phyloP scores from a whole-genome alignment of 495 filamentous ascomycete genomes.

The Hypomontagnella monticulosa region DNA sequence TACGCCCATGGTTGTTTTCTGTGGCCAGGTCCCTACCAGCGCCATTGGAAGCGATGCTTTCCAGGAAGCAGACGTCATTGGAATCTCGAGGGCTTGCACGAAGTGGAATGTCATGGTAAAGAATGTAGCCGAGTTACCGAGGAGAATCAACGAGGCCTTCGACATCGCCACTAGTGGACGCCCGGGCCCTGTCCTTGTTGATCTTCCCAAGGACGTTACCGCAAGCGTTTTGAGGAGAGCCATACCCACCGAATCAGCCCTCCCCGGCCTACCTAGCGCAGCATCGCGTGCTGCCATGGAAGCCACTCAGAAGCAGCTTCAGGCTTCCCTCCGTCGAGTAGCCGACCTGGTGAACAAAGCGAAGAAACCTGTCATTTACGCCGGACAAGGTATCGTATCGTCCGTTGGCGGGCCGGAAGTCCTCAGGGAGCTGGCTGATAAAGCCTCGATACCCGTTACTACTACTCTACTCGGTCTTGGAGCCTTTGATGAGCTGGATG shows the following conservation, averaged over 20 bases:
- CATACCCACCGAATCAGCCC: constrained; percentile 71
- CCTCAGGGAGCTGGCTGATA: constrained; percentile 74
- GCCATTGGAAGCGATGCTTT: constrained; percentile 84
- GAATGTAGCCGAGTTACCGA: constrained; percentile 78
- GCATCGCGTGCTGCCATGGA: constrained; percentile 73
- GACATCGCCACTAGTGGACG: constrained; percentile 81
- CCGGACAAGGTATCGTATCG: constrained; percentile 74
- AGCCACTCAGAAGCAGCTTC: constrained; percentile 65
- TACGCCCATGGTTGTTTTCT: constrained; percentile 81
- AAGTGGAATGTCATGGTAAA: constrained; percentile 91
- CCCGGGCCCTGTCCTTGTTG: constrained; percentile 81
- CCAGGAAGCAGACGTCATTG: constrained; percentile 81
- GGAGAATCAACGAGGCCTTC: constrained; percentile 84
- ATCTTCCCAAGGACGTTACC: constrained; percentile 82
- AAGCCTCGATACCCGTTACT: constrained; percentile 78
- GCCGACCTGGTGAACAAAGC: constrained; percentile 75
- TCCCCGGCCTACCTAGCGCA: constrained; percentile 74
- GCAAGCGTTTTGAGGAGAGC: constrained; percentile 70
- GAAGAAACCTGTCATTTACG: constrained; percentile 81
- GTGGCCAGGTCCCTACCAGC: constrained; percentile 76
- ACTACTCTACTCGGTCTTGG: constrained; percentile 82
- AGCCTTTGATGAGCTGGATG: constrained; percentile 79
- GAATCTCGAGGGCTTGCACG: constrained; percentile 80
- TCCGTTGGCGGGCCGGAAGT: constrained; percentile 71
- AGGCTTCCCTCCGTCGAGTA: constrained; percentile 68